Base-by-base conservation (phyloP, 164 flowering plant species). In the Vitis labrusca region DNA sequence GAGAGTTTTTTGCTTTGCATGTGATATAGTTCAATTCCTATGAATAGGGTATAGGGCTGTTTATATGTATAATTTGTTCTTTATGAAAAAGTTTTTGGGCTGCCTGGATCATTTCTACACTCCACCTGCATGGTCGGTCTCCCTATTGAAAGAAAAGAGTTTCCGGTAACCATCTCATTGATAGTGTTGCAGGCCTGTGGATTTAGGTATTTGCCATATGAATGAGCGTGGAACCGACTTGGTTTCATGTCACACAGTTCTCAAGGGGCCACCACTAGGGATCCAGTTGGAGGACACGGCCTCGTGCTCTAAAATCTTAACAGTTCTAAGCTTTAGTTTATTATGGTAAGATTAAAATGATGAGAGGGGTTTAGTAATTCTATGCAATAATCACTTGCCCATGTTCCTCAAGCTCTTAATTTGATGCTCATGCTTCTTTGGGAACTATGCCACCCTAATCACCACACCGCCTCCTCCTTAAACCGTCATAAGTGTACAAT, bases 231-330 rank as follows among this genome's bases (percentile, higher is more conserved):
- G 63, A 50, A 58, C 75, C 71, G 77, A 75, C 67, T 61, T 69
- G 19, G 48, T 70, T 50, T 49, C 23, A 17, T 30, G 15, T 58
- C 65, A 71, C 77, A 68, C 79, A 14, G 55, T 65, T 81, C 58
- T 76, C 82, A 74, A 81, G 73, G 74, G 61, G 58, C 48, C 56
- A 54, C 59, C 79, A 69, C 74, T 44, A 66, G 27, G 69, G 67
- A 51, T 59, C 48, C 59, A 76, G 71, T 71, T 76, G 85, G 80
- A 73, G 74, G 65, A 12, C 76, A 74, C 75, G 76, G 73, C 75
- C 82, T 81, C 77, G 84, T 71, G 80, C 72, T 81, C 80, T 65
- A 50, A 75, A 71, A 47, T 56, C 53, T 53, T 5, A 19, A 19
- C 12, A n/a, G 50, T 6, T 11, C 15, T 3, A 52, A 3, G 14